Conservation (phyloP, 2,329 filamentous ascomycete species). For the Dothistroma septosporum region DNA sequence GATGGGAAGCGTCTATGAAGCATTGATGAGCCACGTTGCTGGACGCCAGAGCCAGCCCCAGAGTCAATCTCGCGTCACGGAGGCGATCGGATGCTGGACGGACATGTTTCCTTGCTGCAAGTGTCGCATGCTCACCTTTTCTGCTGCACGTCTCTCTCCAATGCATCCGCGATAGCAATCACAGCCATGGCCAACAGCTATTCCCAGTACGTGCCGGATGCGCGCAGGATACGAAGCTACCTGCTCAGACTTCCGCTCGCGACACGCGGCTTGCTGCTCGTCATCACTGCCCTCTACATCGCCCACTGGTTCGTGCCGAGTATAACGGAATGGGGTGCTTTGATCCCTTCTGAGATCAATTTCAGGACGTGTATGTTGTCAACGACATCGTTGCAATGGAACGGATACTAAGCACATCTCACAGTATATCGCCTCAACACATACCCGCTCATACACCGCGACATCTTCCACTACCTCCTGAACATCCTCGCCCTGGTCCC, state of each 20-base stretch:
- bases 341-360: conserved; percentile 72
- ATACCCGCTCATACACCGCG: conserved; percentile 80
- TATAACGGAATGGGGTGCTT: conserved; percentile 71
- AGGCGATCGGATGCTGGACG: background rate
- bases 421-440: conserved; percentile 90
- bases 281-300: conserved; percentile 67
- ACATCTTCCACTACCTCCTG: conserved; percentile 73
- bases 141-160: background rate
- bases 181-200: conserved; percentile 5
- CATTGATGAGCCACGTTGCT: conserved; percentile 4
- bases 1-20: background rate
- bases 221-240: conserved; percentile 72
- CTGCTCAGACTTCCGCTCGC: conserved; percentile 81
- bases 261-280: conserved; percentile 65
- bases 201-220: conserved; percentile 55
- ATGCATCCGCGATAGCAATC: background rate
- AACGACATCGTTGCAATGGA: background rate
- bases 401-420: background rate
- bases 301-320: conserved; percentile 65
- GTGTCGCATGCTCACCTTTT: background rate
- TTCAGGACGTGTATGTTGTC: conserved; percentile 62
- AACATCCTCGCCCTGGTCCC: conserved; percentile 79
- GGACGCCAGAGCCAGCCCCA: background rate
- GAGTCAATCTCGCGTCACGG: background rate
- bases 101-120: background rate